Conservation (phyloP, 139 green algal genomes). For the Tetraselmis striata region DNA sequence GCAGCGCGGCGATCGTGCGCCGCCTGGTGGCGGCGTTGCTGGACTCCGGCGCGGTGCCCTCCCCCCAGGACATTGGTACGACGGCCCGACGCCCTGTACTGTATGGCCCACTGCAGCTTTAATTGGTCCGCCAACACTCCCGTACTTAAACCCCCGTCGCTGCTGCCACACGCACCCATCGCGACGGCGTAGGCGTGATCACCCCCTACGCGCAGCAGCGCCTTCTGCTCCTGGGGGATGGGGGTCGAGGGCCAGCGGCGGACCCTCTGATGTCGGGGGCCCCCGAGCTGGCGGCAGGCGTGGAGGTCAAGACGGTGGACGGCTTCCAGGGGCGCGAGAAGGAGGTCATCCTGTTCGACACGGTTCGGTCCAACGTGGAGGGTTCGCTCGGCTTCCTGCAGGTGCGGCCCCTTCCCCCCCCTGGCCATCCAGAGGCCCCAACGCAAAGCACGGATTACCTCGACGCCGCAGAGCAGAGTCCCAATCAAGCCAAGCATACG, state of each 20-base stretch:
- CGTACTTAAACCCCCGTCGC: neutral
- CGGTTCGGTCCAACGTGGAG: constrained; percentile 40
- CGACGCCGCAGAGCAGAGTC: too few relatives aligned
- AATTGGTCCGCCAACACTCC: neutral
- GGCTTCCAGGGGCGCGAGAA: constrained; percentile 76
- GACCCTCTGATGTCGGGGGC: neutral
- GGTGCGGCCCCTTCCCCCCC: too few relatives aligned
- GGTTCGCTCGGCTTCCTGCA: neutral
- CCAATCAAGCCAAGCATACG: too few relatives aligned
- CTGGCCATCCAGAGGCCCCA: too few relatives aligned
- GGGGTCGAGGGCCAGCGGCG: too few relatives aligned
- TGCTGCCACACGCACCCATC: neutral
- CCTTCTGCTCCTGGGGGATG: neutral
- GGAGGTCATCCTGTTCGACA: constrained; percentile 79
- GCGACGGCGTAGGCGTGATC: neutral
- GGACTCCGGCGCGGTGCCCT: neutral
- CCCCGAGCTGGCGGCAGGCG: neutral
- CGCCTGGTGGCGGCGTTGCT: neutral
- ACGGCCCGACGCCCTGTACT: neutral
- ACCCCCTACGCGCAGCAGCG: neutral
- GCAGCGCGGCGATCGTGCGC: neutral
- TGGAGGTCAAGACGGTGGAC: neutral
- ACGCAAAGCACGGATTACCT: too few relatives aligned
- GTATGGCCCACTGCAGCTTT: neutral
- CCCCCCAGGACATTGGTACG: neutral